phyloP scores from a whole-genome alignment of 768 basidiomycete species.

The Trichaptum fuscoviolaceum region DNA sequence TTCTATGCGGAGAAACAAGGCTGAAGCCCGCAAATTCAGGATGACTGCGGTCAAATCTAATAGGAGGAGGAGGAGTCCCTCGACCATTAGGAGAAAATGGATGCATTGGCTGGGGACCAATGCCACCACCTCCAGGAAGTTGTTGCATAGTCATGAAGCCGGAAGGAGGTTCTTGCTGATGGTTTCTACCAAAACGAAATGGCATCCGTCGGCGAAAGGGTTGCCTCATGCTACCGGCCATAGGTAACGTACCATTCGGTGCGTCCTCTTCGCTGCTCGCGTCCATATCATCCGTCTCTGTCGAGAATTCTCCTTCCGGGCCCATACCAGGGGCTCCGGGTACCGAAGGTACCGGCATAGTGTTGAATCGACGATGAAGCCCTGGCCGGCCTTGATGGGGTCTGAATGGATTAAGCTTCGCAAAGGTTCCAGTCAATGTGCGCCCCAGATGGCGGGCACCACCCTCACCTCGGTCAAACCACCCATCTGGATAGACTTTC shows the following conservation, averaged over 20 bases:
- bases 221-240: neutral
- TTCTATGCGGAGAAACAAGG: conserved; percentile 60
- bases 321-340: neutral
- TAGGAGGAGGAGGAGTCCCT: conserved; percentile 13
- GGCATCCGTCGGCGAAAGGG: neutral
- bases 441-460: neutral
- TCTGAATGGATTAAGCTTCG: neutral
- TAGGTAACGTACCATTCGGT: neutral
- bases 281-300: neutral
- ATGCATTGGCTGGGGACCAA: conserved; percentile 2
- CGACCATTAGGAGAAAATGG: conserved; percentile 11
- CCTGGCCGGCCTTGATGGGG: neutral
- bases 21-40: conserved; percentile 45
- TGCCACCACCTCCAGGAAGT: neutral
- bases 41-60: conserved; percentile 38
- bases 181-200: neutral
- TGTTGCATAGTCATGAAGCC: conserved; percentile 4
- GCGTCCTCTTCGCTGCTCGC: neutral
- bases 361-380: neutral
- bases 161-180: neutral
- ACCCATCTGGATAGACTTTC: conserved; percentile 1
- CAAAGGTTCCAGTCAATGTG: neutral
- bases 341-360: neutral
- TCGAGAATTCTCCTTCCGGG: neutral
- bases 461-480: conserved; percentile 1